These are phyloP conservation scores for Taxillus chinensis DNA, from an alignment of 164 flowering plant genomes.

Conservation along the genomic window DNA sequence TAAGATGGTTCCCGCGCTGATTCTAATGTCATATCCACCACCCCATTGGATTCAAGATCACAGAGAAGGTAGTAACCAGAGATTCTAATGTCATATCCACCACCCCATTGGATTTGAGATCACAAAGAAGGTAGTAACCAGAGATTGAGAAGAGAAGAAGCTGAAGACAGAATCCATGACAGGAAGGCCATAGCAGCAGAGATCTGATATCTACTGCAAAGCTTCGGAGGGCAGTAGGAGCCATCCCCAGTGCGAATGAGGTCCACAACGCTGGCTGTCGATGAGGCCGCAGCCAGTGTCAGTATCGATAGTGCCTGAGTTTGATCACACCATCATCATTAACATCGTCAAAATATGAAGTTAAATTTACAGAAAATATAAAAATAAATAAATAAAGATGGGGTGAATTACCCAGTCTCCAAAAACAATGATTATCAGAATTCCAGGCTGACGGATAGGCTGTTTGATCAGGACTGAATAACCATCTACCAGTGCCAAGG, in stretches of 20 bases:
- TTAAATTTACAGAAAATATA: background rate
- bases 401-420: constrained; percentile 59
- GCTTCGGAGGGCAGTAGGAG: constrained; percentile 30
- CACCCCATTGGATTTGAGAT: background rate
- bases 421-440: constrained; percentile 36
- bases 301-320: constrained; percentile 51
- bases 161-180: constrained; percentile 56
- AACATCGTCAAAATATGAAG: background rate
- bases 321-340: background rate
- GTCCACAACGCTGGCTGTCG: constrained; percentile 49
- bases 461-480: constrained; percentile 39
- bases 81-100: too few species aligned
- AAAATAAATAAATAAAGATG: too few species aligned
- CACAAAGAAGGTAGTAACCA: constrained; percentile 56
- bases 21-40: too few species aligned
- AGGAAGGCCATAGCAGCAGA: constrained; percentile 70
- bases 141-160: constrained; percentile 54
- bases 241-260: constrained; percentile 25
- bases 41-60: constrained; percentile 6
- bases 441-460: constrained; percentile 47
- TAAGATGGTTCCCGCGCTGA: too few species aligned
- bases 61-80: constrained; percentile 58
- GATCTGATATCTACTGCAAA: constrained; percentile 56
- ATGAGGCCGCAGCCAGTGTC: constrained; percentile 55
- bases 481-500: constrained; percentile 59